Conservation (phyloP, 345 rosid species). For the Citrus unshiu region DNA sequence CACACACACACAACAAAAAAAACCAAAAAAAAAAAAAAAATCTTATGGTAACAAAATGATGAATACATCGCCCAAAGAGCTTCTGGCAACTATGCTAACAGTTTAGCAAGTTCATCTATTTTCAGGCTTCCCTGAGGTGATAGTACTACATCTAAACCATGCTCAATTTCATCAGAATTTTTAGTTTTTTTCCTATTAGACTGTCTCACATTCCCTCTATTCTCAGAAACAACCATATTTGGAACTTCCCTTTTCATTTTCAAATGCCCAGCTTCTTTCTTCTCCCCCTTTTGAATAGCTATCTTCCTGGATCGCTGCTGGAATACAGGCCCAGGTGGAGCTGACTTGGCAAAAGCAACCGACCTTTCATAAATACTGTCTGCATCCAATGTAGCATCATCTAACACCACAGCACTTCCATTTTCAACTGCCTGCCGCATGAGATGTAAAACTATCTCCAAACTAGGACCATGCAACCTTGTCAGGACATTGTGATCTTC, state of each 20-base stretch:
- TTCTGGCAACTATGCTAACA: slow-evolving; percentile 40
- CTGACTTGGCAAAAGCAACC: slow-evolving; percentile 52
- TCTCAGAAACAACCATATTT: not conserved
- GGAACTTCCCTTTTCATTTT: slow-evolving; percentile 20
- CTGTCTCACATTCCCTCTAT: slow-evolving; percentile 18
- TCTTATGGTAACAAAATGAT: not conserved
- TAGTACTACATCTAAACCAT: slow-evolving; percentile 25
- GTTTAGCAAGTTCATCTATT: slow-evolving; percentile 87
- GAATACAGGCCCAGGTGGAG: slow-evolving; percentile 61
- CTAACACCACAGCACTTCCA: slow-evolving; percentile 63
- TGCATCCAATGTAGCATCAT: slow-evolving; percentile 46
- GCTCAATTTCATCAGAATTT: slow-evolving; percentile 25
- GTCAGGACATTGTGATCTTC: slow-evolving; percentile 18
- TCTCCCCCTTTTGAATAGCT: slow-evolving; percentile 30
- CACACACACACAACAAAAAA: too few relatives aligned
- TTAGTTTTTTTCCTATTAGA: slow-evolving; percentile 12
- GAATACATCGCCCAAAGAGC: not conserved
- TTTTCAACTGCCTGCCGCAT: slow-evolving; percentile 68
- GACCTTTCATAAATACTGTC: slow-evolving; percentile 53
- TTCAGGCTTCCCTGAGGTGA: slow-evolving; percentile 58
- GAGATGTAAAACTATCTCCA: slow-evolving; percentile 41
- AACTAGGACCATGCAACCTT: slow-evolving; percentile 17
- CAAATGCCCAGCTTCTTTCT: slow-evolving; percentile 22
- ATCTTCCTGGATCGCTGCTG: slow-evolving; percentile 36
- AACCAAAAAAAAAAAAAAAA: not conserved